Evolutionary conservation across 2,329 filamentous ascomycete species (phyloP).

Genomic region (Colletotrichum horii): DNA sequence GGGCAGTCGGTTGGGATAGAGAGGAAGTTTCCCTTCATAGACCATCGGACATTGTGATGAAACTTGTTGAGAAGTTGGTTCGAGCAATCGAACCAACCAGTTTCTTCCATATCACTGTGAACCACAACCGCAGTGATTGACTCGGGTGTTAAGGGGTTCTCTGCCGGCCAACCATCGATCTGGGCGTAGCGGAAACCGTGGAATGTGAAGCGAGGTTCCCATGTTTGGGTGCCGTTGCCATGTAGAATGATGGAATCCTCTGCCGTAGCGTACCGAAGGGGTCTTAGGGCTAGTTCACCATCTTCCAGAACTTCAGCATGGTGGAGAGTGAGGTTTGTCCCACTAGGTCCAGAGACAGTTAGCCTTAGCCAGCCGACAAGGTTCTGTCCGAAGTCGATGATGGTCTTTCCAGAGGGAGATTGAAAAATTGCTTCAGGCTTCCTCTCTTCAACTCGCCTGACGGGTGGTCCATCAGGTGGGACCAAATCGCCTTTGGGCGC

Average conservation of each 20-base stretch:
- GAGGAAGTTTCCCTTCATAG: constrained; percentile 64
- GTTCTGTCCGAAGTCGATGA: constrained; percentile 65
- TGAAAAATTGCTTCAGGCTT: constrained; percentile 34
- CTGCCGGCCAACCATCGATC: constrained; percentile 46
- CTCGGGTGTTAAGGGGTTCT: constrained; percentile 23
- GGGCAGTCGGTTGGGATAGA: constrained; percentile 63
- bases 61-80: constrained; percentile 57
- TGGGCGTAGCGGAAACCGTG: constrained; percentile 59
- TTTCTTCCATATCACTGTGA: constrained; percentile 57
- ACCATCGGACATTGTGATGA: constrained; percentile 60
- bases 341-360: constrained; percentile 37
- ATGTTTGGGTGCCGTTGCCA: constrained; percentile 28
- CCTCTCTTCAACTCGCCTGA: constrained; percentile 38
- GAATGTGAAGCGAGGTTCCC: constrained; percentile 56
- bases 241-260: constrained; percentile 42
- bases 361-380: constrained; percentile 56
- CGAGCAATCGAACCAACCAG: constrained; percentile 57
- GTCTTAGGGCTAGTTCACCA: constrained; percentile 43
- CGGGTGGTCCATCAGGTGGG: constrained; percentile 47
- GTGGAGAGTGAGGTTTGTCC: constrained; percentile 46
- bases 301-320: constrained; percentile 63
- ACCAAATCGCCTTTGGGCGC: constrained; percentile 38
- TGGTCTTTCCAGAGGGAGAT: constrained; percentile 44
- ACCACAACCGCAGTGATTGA: constrained; percentile 38
- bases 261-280: constrained; percentile 48